Base-by-base conservation (phyloP, 2,329 filamentous ascomycete species). In the Ceratocystis colombiana region DNA sequence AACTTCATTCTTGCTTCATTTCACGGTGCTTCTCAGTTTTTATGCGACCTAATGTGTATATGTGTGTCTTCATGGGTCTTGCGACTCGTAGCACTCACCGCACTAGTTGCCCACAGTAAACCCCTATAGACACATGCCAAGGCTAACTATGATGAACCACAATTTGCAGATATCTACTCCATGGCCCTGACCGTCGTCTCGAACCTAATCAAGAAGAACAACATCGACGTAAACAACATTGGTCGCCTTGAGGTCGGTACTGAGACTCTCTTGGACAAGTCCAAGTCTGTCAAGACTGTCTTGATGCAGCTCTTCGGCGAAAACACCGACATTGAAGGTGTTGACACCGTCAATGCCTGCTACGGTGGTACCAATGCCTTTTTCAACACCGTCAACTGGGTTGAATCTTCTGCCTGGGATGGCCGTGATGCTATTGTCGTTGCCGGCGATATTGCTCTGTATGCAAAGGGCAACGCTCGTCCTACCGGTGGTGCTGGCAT, bases 271-370 rank as follows among this genome's bases (percentile, higher is more conserved):
- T 80, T 93, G 73, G 89, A 93, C 83, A 93, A 93, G 81, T 92
- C 89, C 75, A 93, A 93, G 82, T 92, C 89, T 59, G 89, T 92
- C 79, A 93, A 93, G 83, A 88, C 88, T 37, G 88, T 93, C 69
- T 79, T 93, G 70, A 93, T 93, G 89, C 89, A 92, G 80, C 82
- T 93, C 59, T 91, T 93, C 72, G 84, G 86, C 73, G 87, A 88
- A 72, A 93, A 93, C 80, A 88, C 85, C 79, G 91, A 88, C 79
- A 80, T 93, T 68, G 89, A 93, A 79, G 89, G 89, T 76, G 83
- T 92, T 64, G 89, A 93, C 77, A 90, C 86, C 66, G 77, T 92
- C 76, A 93, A 93, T 75, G 89, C 89, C 70, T 93, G 89, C 82
- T 93, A 93, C 76, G 89, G 89, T 72, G 89, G 89, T 70, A 93